Base-by-base conservation (phyloP, 768 basidiomycete genomes). In the Mrakia frigida region DNA sequence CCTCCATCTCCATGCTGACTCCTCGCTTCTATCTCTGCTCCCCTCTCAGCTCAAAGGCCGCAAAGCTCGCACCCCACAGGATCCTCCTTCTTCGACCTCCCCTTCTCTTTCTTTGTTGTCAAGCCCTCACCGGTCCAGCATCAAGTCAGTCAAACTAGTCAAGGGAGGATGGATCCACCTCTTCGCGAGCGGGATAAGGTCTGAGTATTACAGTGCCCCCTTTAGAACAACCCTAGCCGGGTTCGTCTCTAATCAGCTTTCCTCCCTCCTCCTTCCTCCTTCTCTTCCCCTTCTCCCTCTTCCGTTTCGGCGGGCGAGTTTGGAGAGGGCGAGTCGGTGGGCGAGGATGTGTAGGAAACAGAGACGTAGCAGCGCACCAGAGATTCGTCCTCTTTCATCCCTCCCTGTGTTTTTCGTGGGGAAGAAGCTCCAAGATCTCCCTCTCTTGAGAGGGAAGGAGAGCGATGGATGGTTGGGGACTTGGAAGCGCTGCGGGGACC, bases 111-210 rank as follows among this genome's bases (percentile, higher is more conserved):
- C 16, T 41, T 31, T 33, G 14, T 28, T 37, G 5, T 21, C 69
- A 70, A 6, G 25, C 23, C 16, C 41, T n/a, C 25, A 9, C 10
- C n/a, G 41, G 23, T 23, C 6, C 41, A 3, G n/a, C n/a, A n/a
- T n/a, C n/a, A n/a, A n/a, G n/a, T n/a, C n/a, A n/a, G n/a, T n/a
- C n/a, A n/a, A n/a, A n/a, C n/a, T n/a, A n/a, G n/a, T n/a, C n/a
- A n/a, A n/a, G n/a, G n/a, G n/a, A n/a, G 65, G 74, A 43, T 56
- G 41, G 59, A 37, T 75, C 35, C 35, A 25, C 69, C 28, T 41
- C 50, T 52, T 89, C 83, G 86, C 88, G 88, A 90, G 89, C 89
- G 89, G 90, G 90, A 87, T 86, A 91, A 91, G 89, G 90, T 90
- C 89, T 89, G 90, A 90, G 89, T 83, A 87, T 88, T 88, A 81